Percentiles rank a stretch among this genome's conserved stretches.
These are phyloP conservation scores for Pterocarpus santalinus DNA, from an alignment of 306 rosid genomes.

Conservation along the genomic window DNA sequence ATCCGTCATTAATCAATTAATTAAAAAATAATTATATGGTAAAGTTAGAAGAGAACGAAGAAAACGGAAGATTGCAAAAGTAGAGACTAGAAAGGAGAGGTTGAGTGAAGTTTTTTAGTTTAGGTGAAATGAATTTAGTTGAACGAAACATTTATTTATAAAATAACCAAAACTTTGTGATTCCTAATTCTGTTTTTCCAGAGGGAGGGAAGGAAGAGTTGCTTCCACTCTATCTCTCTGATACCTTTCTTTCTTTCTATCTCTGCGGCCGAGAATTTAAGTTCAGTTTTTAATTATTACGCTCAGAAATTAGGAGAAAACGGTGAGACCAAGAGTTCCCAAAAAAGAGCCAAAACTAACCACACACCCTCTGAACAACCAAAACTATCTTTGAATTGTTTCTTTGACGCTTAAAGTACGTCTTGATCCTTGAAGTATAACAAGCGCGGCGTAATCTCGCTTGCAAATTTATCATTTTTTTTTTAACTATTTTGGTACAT, in stretches of 20 bases:
- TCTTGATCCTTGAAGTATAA: no score
- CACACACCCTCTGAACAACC: background rate
- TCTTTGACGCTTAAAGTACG: no score
- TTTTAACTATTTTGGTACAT: no score
- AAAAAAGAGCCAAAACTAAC: background rate
- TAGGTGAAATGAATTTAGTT: conserved; percentile 17
- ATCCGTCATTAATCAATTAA: conserved; percentile 61
- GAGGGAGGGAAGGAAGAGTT: background rate
- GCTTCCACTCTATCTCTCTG: background rate
- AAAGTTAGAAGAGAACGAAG: background rate
- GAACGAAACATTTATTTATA: background rate
- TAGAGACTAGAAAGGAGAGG: background rate
- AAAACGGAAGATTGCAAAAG: background rate
- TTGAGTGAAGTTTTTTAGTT: background rate
- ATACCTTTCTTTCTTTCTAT: background rate
- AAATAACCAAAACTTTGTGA: background rate
- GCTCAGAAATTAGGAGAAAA: background rate
- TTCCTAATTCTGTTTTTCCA: background rate
- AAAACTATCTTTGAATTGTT: background rate
- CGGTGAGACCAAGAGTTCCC: background rate
- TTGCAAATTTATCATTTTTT: no score
- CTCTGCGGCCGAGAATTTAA: background rate
- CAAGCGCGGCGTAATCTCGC: no score
- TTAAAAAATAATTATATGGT: background rate
- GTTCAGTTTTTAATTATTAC: background rate